phyloP scores from a whole-genome alignment of 805 yeast species.

The Sungouiella thailandica region DNA sequence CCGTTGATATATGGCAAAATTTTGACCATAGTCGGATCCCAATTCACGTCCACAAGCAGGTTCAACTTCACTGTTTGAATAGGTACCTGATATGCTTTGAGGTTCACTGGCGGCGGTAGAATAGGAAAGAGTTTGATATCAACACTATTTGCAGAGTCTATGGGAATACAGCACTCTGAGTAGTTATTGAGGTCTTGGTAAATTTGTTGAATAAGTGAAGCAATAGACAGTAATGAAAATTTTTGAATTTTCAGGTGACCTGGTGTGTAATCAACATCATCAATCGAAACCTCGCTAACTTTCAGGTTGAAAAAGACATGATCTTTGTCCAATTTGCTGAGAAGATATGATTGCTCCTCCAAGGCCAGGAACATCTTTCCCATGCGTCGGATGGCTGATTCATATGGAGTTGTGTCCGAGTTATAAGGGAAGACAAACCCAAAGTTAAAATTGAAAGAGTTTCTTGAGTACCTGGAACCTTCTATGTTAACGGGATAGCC shows the following conservation, averaged over 20 bases:
- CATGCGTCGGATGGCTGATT: slow-evolving; percentile 74
- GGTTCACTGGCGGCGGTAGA: slow-evolving; percentile 70
- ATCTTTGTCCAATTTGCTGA: slow-evolving; percentile 50
- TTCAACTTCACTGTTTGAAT: slow-evolving; percentile 76
- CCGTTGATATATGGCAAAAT: slow-evolving; percentile 87
- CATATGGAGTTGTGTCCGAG: slow-evolving; percentile 80
- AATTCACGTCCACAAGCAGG: slow-evolving; percentile 75
- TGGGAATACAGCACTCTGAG: slow-evolving; percentile 92
- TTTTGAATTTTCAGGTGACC: slow-evolving; percentile 32
- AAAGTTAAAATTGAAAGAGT: slow-evolving; percentile 88
- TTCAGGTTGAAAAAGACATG: slow-evolving; percentile 35
- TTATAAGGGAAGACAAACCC: slow-evolving; percentile 86
- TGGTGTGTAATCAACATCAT: slow-evolving; percentile 21
- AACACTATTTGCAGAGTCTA: slow-evolving; percentile 82
- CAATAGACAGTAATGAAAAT: slow-evolving; percentile 44
- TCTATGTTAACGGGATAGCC: slow-evolving; percentile 88
- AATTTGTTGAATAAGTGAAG: slow-evolving; percentile 80
- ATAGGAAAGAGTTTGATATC: slow-evolving; percentile 93
- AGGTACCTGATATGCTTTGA: slow-evolving; percentile 85
- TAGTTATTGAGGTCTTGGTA: slow-evolving; percentile 91
- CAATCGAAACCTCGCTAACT: slow-evolving; percentile 2
- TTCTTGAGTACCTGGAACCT: slow-evolving; percentile 74
- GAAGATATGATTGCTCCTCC: slow-evolving; percentile 79
- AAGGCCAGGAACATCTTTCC: slow-evolving; percentile 86
- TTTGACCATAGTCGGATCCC: slow-evolving; percentile 96